phyloP scores from a whole-genome alignment of 129 eudicot species.

The Artemisia tridentata region DNA sequence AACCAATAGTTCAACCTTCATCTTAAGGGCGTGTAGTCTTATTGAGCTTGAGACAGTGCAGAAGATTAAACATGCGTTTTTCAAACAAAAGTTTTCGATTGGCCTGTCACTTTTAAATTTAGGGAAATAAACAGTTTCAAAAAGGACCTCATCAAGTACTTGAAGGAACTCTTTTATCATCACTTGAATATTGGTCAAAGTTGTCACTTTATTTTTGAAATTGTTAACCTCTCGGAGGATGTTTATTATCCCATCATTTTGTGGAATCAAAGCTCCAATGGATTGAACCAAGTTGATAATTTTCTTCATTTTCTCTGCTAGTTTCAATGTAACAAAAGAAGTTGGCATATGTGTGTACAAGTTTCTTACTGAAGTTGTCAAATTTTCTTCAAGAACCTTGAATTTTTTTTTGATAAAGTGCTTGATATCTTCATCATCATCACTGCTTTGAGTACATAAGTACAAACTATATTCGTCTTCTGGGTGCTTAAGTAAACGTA shows the following conservation, averaged over 20 bases:
- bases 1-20: slow-evolving; percentile 48
- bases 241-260: slow-evolving; percentile 16
- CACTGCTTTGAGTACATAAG: slow-evolving; percentile 9
- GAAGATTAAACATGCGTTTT: slow-evolving; percentile 51
- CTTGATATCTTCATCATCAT: slow-evolving; percentile 22
- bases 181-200: background rate
- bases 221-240: background rate
- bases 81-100: slow-evolving; percentile 50
- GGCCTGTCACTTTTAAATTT: background rate
- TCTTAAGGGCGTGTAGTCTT: slow-evolving; percentile 33
- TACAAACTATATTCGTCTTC: slow-evolving; percentile 31
- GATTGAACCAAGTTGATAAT: slow-evolving; percentile 26
- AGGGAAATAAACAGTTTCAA: slow-evolving; percentile 33
- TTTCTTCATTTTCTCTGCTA: slow-evolving; percentile 37
- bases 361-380: slow-evolving; percentile 33
- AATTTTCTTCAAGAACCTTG: slow-evolving; percentile 17
- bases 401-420: slow-evolving; percentile 33
- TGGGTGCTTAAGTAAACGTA: slow-evolving; percentile 47
- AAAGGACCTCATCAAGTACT: slow-evolving; percentile 29
- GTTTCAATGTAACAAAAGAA: slow-evolving; percentile 30
- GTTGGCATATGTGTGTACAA: slow-evolving; percentile 69
- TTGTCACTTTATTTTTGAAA: background rate
- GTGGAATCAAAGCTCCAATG: background rate
- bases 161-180: slow-evolving; percentile 35
- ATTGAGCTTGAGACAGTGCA: slow-evolving; percentile 71